phyloP scores from a whole-genome alignment of 345 rosid genomes.

The Reutealis trisperma region DNA sequence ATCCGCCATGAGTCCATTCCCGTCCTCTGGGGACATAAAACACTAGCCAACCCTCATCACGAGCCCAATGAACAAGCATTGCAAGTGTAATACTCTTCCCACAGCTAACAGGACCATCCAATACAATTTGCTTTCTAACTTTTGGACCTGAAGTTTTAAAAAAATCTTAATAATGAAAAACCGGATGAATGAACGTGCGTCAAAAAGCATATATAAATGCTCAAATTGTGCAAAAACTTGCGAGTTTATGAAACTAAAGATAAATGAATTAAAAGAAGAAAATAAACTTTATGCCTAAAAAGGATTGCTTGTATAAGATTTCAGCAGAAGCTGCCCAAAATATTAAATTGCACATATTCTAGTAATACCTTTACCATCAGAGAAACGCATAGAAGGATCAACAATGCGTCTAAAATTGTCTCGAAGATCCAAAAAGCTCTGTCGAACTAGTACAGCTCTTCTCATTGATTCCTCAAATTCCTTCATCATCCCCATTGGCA shows the following conservation, averaged over 20 bases:
- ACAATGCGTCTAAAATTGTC: constrained; percentile 86
- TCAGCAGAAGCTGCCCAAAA: neutral
- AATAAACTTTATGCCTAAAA: no score
- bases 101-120: constrained; percentile 91
- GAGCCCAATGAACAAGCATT: constrained; percentile 99
- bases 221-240: neutral
- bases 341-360: neutral
- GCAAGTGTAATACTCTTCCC: constrained; percentile 93
- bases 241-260: neutral
- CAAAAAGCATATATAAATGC: neutral
- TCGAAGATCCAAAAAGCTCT: constrained; percentile 81
- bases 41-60: constrained; percentile 95
- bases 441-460: constrained; percentile 70
- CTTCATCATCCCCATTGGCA: constrained; percentile 64
- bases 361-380: constrained; percentile 48
- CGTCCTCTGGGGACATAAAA: constrained; percentile 85
- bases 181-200: neutral
- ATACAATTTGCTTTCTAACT: constrained; percentile 72
- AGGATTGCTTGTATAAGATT: neutral
- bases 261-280: neutral
- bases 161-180: neutral
- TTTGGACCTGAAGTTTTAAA: constrained; percentile 45
- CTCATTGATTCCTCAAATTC: constrained; percentile 88
- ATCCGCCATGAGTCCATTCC: constrained; percentile 94
- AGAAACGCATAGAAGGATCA: constrained; percentile 68